These are phyloP conservation scores for Metschnikowia noctiluminum DNA, from an alignment of 805 yeast genomes.

Conservation along the genomic window DNA sequence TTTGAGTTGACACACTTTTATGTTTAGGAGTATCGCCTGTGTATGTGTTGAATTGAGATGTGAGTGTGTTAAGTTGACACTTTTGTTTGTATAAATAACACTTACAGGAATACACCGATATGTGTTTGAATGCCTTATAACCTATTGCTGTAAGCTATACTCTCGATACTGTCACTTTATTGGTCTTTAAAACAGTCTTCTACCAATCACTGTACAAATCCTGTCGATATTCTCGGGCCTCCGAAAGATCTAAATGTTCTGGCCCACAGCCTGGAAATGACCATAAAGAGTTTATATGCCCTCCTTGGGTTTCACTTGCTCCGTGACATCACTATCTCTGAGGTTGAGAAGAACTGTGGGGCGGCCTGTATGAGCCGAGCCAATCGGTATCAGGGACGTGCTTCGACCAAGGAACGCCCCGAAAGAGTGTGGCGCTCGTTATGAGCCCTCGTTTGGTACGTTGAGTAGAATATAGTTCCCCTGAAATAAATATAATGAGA, in stretches of 20 bases:
- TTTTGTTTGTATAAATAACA: too few species aligned
- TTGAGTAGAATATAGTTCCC: background rate
- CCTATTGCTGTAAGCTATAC: too few species aligned
- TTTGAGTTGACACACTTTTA: too few species aligned
- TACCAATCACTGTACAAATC: background rate
- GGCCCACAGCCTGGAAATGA: slow-evolving; percentile 1
- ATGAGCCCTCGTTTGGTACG: background rate
- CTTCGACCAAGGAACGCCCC: too few species aligned
- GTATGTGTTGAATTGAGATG: too few species aligned
- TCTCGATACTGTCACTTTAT: too few species aligned
- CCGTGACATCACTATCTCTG: background rate
- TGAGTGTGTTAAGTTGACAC: too few species aligned
- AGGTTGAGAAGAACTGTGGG: background rate
- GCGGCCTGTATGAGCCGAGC: background rate
- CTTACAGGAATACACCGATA: too few species aligned
- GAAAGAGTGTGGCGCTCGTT: too few species aligned
- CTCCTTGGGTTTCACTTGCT: slow-evolving; percentile 3
- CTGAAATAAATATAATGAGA: background rate
- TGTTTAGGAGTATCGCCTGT: too few species aligned
- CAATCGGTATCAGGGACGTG: background rate
- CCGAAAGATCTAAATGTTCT: background rate
- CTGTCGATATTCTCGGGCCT: background rate
- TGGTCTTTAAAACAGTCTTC: too few species aligned
- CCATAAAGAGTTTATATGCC: slow-evolving; percentile 8
- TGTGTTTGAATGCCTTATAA: too few species aligned